Evolutionary conservation across 2,329 filamentous ascomycete genomes (phyloP).

Genomic region (Dryadomyces quercivorus): DNA sequence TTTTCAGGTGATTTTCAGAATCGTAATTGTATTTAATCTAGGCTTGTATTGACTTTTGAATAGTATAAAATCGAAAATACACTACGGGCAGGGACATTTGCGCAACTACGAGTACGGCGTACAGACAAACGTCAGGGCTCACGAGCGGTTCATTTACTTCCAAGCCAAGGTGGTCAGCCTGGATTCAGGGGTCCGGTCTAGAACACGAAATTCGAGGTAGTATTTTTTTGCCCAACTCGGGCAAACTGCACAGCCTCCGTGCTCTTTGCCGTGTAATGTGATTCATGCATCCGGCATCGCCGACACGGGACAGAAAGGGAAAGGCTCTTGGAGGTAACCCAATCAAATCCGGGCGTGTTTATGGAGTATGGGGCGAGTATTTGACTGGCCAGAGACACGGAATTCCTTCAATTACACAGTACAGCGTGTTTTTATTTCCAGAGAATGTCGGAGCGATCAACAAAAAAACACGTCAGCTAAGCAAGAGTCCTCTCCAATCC

Average conservation of each 20-base stretch:
- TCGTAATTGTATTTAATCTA: not conserved
- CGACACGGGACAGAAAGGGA: not conserved
- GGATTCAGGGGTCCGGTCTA: not conserved
- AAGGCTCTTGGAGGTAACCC: not conserved
- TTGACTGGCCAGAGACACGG: not conserved
- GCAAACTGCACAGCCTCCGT: not conserved
- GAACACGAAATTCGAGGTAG: not conserved
- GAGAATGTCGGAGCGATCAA: not conserved
- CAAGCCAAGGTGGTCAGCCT: not conserved
- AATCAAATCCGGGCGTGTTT: not conserved
- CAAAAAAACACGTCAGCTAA: not conserved
- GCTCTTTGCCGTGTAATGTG: not conserved
- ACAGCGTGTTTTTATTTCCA: not conserved
- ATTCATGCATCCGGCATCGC: not conserved
- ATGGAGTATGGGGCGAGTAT: not conserved
- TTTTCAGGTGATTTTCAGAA: not conserved
- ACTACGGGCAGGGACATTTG: not conserved
- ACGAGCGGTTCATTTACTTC: not conserved
- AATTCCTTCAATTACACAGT: not conserved
- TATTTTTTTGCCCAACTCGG: not conserved
- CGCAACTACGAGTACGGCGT: not conserved
- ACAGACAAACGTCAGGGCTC: not conserved
- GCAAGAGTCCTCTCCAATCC: not conserved
- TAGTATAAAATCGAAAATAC: no score
- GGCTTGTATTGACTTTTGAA: not conserved